A percentile compares a stretch with the other conserved stretches of the same genome.
Evolutionary conservation across 345 rosid genomes (phyloP).

Genomic region (Euclidium syriacum): DNA sequence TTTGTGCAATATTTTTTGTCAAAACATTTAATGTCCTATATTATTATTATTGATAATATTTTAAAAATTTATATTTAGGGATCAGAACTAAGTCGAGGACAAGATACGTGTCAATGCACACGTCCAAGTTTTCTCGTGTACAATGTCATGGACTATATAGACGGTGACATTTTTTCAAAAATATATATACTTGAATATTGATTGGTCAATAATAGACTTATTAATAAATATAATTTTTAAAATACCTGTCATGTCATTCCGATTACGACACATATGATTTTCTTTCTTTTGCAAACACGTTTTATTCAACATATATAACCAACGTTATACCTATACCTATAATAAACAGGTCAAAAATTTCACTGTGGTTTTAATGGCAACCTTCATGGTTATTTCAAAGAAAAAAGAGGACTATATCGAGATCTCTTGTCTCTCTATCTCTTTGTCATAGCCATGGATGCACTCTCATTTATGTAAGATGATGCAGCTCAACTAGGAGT

Average conservation of each 20-base stretch:
- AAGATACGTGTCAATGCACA: constrained; percentile 30
- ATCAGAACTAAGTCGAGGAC: constrained; percentile 18
- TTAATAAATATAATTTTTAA: background rate
- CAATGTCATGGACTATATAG: constrained; percentile 14
- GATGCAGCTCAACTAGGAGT: no score
- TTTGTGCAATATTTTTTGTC: background rate
- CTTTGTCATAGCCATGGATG: no score
- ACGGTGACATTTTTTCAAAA: constrained; percentile 20
- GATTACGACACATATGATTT: constrained; percentile 11
- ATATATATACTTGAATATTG: background rate
- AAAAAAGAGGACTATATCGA: no score
- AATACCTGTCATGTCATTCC: constrained; percentile 8
- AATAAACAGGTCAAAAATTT: background rate
- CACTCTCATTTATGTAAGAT: no score
- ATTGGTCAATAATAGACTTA: background rate
- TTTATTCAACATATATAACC: background rate
- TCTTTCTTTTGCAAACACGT: constrained; percentile 1
- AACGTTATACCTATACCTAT: background rate
- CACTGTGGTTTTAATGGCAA: no score
- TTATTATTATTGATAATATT: constrained; percentile 4
- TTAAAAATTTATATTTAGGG: background rate
- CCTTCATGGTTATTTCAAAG: no score
- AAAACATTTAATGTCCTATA: background rate
- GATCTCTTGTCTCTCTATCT: no score
- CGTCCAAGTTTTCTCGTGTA: constrained; percentile 31